Conservation (phyloP, 2,329 filamentous ascomycete species). For the Alternaria sp. region DNA sequence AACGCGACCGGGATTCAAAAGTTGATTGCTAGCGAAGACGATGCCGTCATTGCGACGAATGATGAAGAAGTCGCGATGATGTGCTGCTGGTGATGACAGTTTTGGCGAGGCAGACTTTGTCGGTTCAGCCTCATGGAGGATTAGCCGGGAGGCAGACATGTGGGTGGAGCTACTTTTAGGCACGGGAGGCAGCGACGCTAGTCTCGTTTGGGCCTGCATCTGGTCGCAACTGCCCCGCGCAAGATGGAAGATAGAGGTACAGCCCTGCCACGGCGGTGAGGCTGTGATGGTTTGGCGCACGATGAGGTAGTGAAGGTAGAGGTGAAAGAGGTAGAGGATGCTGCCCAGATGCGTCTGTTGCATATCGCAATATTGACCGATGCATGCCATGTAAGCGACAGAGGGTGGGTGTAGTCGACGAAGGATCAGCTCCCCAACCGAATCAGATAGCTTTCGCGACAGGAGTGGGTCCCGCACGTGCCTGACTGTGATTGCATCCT, state of each 20-base stretch:
- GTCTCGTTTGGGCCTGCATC: not conserved
- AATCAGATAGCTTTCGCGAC: conserved; percentile 1
- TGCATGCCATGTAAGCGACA: conserved; percentile 9
- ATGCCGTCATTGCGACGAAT: conserved; percentile 14
- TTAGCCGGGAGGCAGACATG: conserved; percentile 8
- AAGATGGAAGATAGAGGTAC: conserved; percentile 2
- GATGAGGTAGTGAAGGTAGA: not conserved
- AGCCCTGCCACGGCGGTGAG: conserved; percentile 6
- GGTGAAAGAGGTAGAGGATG: not conserved
- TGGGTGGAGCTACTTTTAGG: conserved; percentile 17
- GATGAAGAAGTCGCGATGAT: not conserved
- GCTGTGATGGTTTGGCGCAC: conserved; percentile 1
- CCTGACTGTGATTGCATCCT: conserved; percentile 1
- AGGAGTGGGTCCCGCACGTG: conserved; percentile 5
- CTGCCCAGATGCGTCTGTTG: not conserved
- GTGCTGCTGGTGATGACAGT: conserved; percentile 9
- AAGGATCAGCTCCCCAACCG: not conserved
- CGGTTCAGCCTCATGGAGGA: conserved; percentile 13
- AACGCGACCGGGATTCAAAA: conserved; percentile 2
- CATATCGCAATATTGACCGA: conserved; percentile 5
- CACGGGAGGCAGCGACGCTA: conserved; percentile 14
- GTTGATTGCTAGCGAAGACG: conserved; percentile 5
- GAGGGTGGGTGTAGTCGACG: not conserved
- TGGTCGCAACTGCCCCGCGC: conserved; percentile 12
- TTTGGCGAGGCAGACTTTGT: conserved; percentile 27